These are phyloP conservation scores for Hyaloscypha variabilis DNA, from an alignment of 495 filamentous ascomycete species.

Conservation along the genomic window DNA sequence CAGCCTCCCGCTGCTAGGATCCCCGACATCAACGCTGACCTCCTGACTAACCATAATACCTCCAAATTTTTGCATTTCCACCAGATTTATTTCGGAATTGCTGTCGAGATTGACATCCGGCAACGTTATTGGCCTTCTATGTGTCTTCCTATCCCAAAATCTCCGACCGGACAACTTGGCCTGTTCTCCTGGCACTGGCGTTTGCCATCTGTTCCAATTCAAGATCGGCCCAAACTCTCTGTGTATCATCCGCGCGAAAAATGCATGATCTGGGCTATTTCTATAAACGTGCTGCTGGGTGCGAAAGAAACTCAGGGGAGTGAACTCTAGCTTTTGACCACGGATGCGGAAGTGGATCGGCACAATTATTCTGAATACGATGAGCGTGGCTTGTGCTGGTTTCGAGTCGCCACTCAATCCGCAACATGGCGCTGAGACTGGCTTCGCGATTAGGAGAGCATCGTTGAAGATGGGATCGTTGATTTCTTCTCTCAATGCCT, in stretches of 20 bases:
- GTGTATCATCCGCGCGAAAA: constrained; percentile 46
- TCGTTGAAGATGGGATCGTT: constrained; percentile 44
- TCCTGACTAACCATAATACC: constrained; percentile 26
- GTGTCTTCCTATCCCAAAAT: neutral
- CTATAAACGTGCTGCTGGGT: constrained; percentile 45
- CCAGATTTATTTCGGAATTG: constrained; percentile 11
- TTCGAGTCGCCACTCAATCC: constrained; percentile 23
- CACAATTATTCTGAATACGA: constrained; percentile 43
- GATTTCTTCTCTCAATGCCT: constrained; percentile 39
- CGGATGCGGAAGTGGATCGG: constrained; percentile 40
- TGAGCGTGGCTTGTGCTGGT: constrained; percentile 38
- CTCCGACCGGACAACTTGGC: neutral
- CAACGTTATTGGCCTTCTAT: neutral
- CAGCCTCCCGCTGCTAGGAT: constrained; percentile 1
- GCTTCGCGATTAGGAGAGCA: constrained; percentile 39
- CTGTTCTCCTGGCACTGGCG: too few species aligned
- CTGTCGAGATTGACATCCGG: constrained; percentile 1
- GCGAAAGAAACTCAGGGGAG: constrained; percentile 51
- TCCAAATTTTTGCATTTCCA: constrained; percentile 20
- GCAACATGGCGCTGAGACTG: constrained; percentile 43
- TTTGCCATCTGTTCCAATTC: constrained; percentile 24
- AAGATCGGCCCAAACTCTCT: constrained; percentile 45
- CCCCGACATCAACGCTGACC: constrained; percentile 18
- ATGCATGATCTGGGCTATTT: constrained; percentile 43
- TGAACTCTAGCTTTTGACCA: constrained; percentile 42